Evolutionary conservation across 495 filamentous ascomycete species (phyloP), one percentile per base, ranked within the genome.

Genomic region (Tuber calosporum): DNA sequence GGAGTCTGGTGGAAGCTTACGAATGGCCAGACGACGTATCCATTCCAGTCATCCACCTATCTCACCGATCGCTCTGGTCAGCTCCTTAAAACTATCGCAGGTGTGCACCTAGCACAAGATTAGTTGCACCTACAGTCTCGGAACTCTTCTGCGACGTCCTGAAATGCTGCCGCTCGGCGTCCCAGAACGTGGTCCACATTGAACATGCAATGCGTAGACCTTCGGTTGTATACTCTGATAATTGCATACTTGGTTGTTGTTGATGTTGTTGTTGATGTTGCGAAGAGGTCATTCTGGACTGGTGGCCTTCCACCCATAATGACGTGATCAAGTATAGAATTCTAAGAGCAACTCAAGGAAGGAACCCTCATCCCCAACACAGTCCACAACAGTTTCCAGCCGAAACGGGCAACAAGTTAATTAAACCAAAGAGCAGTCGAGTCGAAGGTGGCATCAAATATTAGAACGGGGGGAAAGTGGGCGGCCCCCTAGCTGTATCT

Each of bases 11-110:
- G 9, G 48, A 22, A 19, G 1, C 36, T 45, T 77, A 79, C 69
- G 75, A 75, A 79, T 76, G 70, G 72, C 77, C 78, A 80, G 37
- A 80, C 58, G 13, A 70, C 72, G 41, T 79, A 71, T 22, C 78
- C 78, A 22, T 80, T 80, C 74, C 72, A 80, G 20, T 39, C 36
- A 41, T 78, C 78, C 5, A 38, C 20, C 53, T 74, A 22, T 41
- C 62, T 39, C 38, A 58, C 42, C 38, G 41, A 39, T 20, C 15
- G 20, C 36, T 42, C 19, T 41, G 72, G 26, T 53, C 4, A 72
- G n/a, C 38, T n/a, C 26, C 11, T 62, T 41, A 26, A 26, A 62
- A 19, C 11, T 39, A 0, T 2, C 34, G n/a, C n/a, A n/a, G n/a
- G n/a, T n/a, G n/a, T 40, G 7, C 30, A 13, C 11, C 26, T 36